A percentile compares a stretch with the other conserved stretches of the same genome.
Conservation (phyloP, 495 filamentous ascomycete species). For the Cercophora scortea region DNA sequence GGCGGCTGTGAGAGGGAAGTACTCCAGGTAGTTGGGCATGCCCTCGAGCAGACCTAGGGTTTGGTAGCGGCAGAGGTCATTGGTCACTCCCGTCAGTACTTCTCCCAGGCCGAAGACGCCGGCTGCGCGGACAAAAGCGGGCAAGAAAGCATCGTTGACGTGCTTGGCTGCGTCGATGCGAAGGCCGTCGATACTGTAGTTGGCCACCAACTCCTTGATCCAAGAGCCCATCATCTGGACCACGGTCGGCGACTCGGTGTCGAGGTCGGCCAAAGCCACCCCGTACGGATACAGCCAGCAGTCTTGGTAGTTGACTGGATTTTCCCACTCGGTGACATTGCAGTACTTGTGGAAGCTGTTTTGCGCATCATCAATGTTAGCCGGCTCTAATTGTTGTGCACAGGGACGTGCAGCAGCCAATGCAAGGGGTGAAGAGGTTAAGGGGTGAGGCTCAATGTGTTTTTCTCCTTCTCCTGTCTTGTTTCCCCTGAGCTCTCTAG, state of each 20-base stretch:
- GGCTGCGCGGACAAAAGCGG: constrained; percentile 51
- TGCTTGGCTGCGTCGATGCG: constrained; percentile 70
- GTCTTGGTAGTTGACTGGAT: constrained; percentile 34
- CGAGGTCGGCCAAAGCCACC: constrained; percentile 61
- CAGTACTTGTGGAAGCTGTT: constrained; percentile 58
- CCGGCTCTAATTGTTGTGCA: too few species aligned
- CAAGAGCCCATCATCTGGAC: constrained; percentile 51
- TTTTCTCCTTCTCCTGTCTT: neutral
- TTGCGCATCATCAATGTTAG: neutral
- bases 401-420: too few species aligned
- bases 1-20: constrained; percentile 51
- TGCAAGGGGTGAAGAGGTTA: too few species aligned
- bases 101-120: constrained; percentile 71
- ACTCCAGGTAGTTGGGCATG: constrained; percentile 61
- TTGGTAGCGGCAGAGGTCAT: constrained; percentile 25
- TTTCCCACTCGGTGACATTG: constrained; percentile 51
- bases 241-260: constrained; percentile 51
- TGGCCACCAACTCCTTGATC: constrained; percentile 55
- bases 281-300: constrained; percentile 57
- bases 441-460: neutral
- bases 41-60: constrained; percentile 44
- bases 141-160: constrained; percentile 63
- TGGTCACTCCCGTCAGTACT: constrained; percentile 30
- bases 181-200: constrained; percentile 74
- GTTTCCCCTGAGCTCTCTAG: neutral